These are phyloP conservation scores for Kentomonas sorsogonicus DNA, from an alignment of 208 protist genomes.

Conservation along the genomic window DNA sequence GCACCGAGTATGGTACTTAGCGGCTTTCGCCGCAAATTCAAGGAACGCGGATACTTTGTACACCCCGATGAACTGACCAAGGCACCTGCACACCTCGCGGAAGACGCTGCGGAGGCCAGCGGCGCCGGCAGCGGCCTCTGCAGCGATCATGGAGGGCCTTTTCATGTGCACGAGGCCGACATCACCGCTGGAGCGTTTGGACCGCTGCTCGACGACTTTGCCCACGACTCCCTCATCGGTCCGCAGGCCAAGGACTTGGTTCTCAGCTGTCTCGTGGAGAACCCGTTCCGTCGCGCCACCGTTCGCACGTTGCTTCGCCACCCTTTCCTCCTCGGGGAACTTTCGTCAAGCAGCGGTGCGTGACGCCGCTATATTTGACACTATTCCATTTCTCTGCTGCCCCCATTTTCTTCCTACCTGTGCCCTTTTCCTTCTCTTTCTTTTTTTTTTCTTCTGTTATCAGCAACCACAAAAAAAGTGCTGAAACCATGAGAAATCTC, in stretches of 20 bases:
- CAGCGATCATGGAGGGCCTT: no score
- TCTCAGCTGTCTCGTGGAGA: slow-evolving; percentile 39
- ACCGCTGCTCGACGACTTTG: no score
- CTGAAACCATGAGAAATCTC: no score
- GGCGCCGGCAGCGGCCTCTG: no score
- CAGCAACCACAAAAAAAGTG: no score
- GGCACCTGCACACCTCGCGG: no score
- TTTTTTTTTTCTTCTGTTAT: slow-evolving; percentile 12
- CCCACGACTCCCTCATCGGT: no score
- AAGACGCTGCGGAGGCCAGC: no score
- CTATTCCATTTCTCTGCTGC: neutral
- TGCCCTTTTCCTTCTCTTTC: slow-evolving; percentile 2
- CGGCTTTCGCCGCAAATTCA: slow-evolving; percentile 45
- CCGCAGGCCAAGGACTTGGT: slow-evolving; percentile 69
- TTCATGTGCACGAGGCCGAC: no score
- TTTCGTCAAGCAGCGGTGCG: neutral
- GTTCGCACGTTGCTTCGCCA: slow-evolving; percentile 44
- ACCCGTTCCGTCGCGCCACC: slow-evolving; percentile 47
- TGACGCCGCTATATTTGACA: neutral
- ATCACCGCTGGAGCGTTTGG: no score
- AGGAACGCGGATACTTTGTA: no score
- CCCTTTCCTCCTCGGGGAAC: slow-evolving; percentile 45
- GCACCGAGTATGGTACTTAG: slow-evolving; percentile 62
- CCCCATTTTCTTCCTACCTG: neutral
- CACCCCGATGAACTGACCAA: no score